phyloP scores from a whole-genome alignment of 768 basidiomycete genomes.

The Termitomyces sp. region DNA sequence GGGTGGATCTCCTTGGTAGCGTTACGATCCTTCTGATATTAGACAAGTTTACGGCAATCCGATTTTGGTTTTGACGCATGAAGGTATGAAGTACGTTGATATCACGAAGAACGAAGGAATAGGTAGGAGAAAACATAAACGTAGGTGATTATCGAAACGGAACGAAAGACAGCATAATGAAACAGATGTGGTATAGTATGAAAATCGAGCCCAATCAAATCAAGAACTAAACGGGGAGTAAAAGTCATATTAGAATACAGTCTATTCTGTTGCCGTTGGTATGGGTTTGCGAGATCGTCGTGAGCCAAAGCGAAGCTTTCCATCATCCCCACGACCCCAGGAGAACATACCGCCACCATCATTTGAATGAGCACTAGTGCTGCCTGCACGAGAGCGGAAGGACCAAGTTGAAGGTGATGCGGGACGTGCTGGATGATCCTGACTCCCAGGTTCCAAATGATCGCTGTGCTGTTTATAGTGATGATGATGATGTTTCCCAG shows the following conservation, averaged over 20 bases:
- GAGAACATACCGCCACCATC: constrained; percentile 69
- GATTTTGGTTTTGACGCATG: constrained; percentile 14
- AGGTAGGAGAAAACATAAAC: constrained; percentile 20
- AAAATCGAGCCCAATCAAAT: constrained; percentile 16
- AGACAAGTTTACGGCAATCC: constrained; percentile 22
- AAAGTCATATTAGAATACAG: constrained; percentile 9
- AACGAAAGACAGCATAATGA: constrained; percentile 21
- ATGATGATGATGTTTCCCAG: constrained; percentile 52
- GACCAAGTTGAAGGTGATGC: constrained; percentile 79
- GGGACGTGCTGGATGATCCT: constrained; percentile 55
- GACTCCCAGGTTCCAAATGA: constrained; percentile 45
- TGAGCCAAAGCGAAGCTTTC: constrained; percentile 74
- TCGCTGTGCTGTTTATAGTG: constrained; percentile 49
- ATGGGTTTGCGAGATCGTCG: constrained; percentile 50
- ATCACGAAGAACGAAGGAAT: constrained; percentile 13
- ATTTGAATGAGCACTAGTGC: constrained; percentile 64
- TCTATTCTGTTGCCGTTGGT: constrained; percentile 22
- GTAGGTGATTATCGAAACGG: constrained; percentile 27
- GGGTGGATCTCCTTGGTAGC: constrained; percentile 39
- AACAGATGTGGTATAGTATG: constrained; percentile 12
- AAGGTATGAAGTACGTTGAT: neutral
- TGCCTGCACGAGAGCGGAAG: constrained; percentile 78
- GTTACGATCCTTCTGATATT: neutral
- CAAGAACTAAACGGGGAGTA: constrained; percentile 16
- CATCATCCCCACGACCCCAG: constrained; percentile 58